Evolutionary conservation across 2,329 filamentous ascomycete species (phyloP).

Genomic region (Phyllosticta capitalensis): DNA sequence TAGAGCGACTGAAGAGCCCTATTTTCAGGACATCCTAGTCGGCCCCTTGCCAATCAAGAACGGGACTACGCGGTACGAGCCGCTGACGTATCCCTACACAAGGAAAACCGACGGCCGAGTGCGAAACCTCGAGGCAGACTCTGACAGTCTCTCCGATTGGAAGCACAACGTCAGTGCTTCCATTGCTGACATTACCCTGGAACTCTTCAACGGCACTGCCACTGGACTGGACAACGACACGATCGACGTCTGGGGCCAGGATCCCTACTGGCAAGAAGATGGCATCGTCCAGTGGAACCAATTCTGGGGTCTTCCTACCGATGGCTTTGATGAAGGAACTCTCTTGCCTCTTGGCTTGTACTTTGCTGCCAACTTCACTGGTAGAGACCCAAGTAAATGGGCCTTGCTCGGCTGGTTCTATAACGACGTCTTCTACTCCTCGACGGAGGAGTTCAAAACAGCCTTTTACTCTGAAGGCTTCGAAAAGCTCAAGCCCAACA

Average conservation of each 20-base stretch:
- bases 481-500: slow-evolving; percentile 38
- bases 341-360: slow-evolving; percentile 39
- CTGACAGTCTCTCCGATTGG: slow-evolving; percentile 24
- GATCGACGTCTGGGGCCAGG: slow-evolving; percentile 30
- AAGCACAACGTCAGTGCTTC: slow-evolving; percentile 27
- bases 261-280: slow-evolving; percentile 31
- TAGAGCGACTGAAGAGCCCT: slow-evolving; percentile 19
- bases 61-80: slow-evolving; percentile 28
- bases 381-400: slow-evolving; percentile 44
- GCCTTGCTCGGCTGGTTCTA: slow-evolving; percentile 45
- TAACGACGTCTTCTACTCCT: slow-evolving; percentile 44
- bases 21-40: slow-evolving; percentile 37
- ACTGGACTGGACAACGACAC: slow-evolving; percentile 35
- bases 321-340: slow-evolving; percentile 34
- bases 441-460: slow-evolving; percentile 38
- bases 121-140: slow-evolving; percentile 33
- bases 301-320: slow-evolving; percentile 33
- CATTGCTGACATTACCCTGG: slow-evolving; percentile 35
- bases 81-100: slow-evolving; percentile 12
- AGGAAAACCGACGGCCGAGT: slow-evolving; percentile 30
- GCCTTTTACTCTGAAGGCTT: slow-evolving; percentile 38
- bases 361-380: slow-evolving; percentile 38
- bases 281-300: slow-evolving; percentile 40
- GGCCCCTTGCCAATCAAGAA: slow-evolving; percentile 41
- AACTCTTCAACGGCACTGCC: slow-evolving; percentile 34